Evolutionary conservation across 257 asterid genomes (phyloP), one percentile per base, ranked within the genome.

Genomic region (Solanum gandarillasii): DNA sequence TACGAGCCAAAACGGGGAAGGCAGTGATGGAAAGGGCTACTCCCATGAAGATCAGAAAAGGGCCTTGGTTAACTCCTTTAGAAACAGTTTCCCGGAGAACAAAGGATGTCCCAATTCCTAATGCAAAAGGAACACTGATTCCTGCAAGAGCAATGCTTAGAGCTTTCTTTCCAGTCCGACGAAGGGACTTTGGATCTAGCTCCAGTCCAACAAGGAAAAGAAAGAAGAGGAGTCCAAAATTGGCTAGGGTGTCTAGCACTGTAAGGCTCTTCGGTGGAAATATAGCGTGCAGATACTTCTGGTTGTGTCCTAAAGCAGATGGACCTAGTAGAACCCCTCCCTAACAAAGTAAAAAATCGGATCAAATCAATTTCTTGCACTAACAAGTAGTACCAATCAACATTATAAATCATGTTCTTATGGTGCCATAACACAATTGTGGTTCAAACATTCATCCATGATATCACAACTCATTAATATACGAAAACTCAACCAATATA

Each of bases 1-100:
- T 95, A n/a, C 98, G 98, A 3, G 98, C 98, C 89, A 95, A 60
- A 76, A 95, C 98, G 0, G 98, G 98, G 85, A 94, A 93, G 13
- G 98, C 98, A 5, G 98, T 95, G 89, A 95, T 95, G 23, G 98
- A 95, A 55, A 95, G 97, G 9, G 98, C 98, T 5, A 95, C 98
- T 9, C 98, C 98, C 96, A 94, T 95, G 91, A 95, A 95, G 7
- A 95, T 92, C 1, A 95, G 90, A 86, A 95, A 96, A 1, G 98
- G 90, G 10, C 89, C 92, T 38, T 88, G 76, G 7, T 81, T 89
- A 32, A 89, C 95, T 9, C 90, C 96, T 46, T 91, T 7, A 39
- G 93, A 88, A 23, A 95, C 89, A 5, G 98, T 94, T 58, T 70
- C 87, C 6, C 92, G 86, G 46, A 96, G 92, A 5, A 74, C 93